Percentiles rank a stretch among this genome's conserved stretches.
Evolutionary conservation across 2,329 filamentous ascomycete genomes (phyloP).

Genomic region (Metarhizium brunneum): DNA sequence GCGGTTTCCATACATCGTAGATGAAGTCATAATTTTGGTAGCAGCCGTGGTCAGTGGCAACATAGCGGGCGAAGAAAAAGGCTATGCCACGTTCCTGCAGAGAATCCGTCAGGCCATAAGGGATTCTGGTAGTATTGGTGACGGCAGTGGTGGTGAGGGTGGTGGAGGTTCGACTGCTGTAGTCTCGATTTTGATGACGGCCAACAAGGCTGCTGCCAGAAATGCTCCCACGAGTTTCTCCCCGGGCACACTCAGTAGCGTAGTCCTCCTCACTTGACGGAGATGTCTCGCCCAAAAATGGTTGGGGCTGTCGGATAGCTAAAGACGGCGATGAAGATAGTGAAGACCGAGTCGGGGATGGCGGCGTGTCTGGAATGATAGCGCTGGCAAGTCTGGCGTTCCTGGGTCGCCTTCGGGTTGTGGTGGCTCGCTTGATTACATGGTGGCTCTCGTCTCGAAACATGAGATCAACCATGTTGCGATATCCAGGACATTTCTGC

Average conservation of each 20-base stretch:
- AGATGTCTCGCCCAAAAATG: constrained; percentile 1
- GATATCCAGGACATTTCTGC: constrained; percentile 44
- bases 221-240: not conserved
- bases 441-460: constrained; percentile 48
- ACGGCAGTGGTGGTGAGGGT: not conserved
- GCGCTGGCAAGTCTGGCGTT: constrained; percentile 11
- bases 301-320: constrained; percentile 2
- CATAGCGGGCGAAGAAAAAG: constrained; percentile 43
- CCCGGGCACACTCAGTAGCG: not conserved
- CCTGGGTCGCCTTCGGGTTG: constrained; percentile 15
- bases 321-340: constrained; percentile 1
- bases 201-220: not conserved
- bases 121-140: constrained; percentile 1
- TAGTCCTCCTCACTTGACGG: constrained; percentile 2
- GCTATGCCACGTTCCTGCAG: constrained; percentile 35
- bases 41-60: constrained; percentile 34
- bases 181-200: not conserved
- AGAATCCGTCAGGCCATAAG: constrained; percentile 12
- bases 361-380: not conserved
- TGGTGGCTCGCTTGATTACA: constrained; percentile 43
- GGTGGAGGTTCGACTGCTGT: not conserved
- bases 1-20: constrained; percentile 42
- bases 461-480: constrained; percentile 46
- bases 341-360: constrained; percentile 2
- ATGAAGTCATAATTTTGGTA: constrained; percentile 45